These are phyloP conservation scores for Pseudocercospora fijiensis DNA, from an alignment of 2,329 filamentous ascomycete genomes.

Conservation along the genomic window DNA sequence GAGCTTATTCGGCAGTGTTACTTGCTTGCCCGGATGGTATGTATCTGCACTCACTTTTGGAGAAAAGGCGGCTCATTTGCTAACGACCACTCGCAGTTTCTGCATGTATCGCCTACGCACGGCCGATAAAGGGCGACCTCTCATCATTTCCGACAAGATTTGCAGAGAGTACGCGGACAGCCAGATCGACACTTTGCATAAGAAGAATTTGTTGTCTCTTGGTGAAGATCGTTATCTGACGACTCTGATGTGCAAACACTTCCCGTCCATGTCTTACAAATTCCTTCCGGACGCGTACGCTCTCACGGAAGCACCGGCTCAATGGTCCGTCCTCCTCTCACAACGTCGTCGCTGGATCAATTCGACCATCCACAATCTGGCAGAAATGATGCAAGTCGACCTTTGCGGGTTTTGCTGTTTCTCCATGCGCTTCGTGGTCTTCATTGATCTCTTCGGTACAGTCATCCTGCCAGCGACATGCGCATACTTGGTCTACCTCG, in stretches of 20 bases:
- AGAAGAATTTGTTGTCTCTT: slow-evolving; percentile 87
- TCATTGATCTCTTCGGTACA: slow-evolving; percentile 88
- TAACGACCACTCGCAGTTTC: slow-evolving; percentile 73
- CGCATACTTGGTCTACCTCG: slow-evolving; percentile 81
- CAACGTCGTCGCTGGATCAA: slow-evolving; percentile 99
- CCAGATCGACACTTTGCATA: slow-evolving; percentile 89
- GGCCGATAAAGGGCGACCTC: slow-evolving; percentile 86
- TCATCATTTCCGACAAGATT: slow-evolving; percentile 87
- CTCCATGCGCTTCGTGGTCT: slow-evolving; percentile 97
- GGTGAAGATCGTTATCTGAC: slow-evolving; percentile 97
- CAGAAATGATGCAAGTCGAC: slow-evolving; percentile 85
- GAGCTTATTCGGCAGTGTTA: slow-evolving; percentile 94
- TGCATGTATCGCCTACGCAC: slow-evolving; percentile 97
- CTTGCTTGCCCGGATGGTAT: slow-evolving; percentile 98
- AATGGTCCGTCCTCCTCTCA: slow-evolving; percentile 91
- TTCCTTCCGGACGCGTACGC: slow-evolving; percentile 92
- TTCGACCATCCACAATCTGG: slow-evolving; percentile 94
- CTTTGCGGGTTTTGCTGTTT: slow-evolving; percentile 99
- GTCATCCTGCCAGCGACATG: slow-evolving; percentile 88
- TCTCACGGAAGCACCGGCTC: slow-evolving; percentile 88
- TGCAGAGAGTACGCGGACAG: slow-evolving; percentile 87
- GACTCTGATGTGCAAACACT: slow-evolving; percentile 97
- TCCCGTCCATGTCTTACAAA: slow-evolving; percentile 93
- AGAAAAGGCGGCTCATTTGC: slow-evolving; percentile 29
- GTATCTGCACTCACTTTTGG: slow-evolving; percentile 42